Base-by-base conservation (phyloP, 2,329 filamentous ascomycete genomes). In the Penicillium sp. region DNA sequence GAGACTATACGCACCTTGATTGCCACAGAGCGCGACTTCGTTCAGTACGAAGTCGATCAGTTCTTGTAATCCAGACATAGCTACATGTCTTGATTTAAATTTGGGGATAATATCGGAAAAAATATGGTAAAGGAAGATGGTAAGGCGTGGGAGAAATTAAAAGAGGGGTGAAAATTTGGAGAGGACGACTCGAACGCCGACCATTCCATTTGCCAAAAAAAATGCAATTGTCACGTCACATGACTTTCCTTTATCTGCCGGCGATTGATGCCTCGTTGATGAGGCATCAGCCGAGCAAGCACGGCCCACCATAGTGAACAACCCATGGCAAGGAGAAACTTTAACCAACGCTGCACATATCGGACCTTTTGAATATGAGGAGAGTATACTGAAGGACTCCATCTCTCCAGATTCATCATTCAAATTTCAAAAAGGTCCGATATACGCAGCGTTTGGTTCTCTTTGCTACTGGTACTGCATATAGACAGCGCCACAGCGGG, bases 11-110 rank as follows among this genome's bases (percentile, higher is more conserved):
- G 60, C 71, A 83, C 81, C 82, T 74, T 77, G 72, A 44, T 74
- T 73, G 55, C 81, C 80, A 56, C 75, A 76, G 39, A 83, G 72
- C 19, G 81, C 81, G 64, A 84, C 77, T 65, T 82, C 77, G 52
- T 77, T 75, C 40, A 84, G 70, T 48, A 84, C 62, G 66, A 75
- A 79, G 61, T 82, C 75, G 53, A 84, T 73, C 56, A 85, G 67
- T 41, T 77, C 74, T 62, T 81, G 80, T 52, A 82, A 70, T 46
- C 77, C 77, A 50, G 68, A 71, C 76, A 78, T 78, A 12, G n/a
- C 46, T 44, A 51, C 49, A 57, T 56, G 34, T 4, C 25, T 14
- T 33, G 41, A 30, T 43, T 44, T 3, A 8, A 9, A 36, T 14
- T 14, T 16, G 25, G 33, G 34, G 4, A 18, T 10, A 3, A 13